Evolutionary conservation across 768 basidiomycete genomes (phyloP), one percentile per base, ranked within the genome.

Genomic region (Tubosaeta sp.): DNA sequence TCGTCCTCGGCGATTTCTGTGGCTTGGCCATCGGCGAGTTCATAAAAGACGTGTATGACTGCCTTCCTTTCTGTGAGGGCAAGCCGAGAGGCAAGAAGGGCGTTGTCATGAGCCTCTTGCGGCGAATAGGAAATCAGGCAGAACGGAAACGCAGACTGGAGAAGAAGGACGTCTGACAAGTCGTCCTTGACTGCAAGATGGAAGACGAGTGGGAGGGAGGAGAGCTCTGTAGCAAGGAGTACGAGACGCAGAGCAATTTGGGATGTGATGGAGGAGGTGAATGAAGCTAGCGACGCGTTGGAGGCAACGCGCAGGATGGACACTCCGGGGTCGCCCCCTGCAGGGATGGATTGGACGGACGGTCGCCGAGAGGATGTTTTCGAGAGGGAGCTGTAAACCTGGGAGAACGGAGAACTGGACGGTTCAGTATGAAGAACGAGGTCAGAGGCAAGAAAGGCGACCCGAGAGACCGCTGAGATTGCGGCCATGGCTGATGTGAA

Each of bases 21-120:
- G 11, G 80, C 63, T 6, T 64, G 56, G 24, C 76, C 73, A 19
- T 71, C 64, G 2, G 65, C 65, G 2, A 62, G 69, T 8, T 73
- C 62, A 59, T 87, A 83, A 69, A 93, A 96, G 13, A 79, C 83
- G 65, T 97, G 95, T 22, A 96, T 74, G n/a, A 95, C 90, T 6
- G 86, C 84, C 58, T 81, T 86, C 49, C 75, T 74, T 59, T 87
- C 82, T 7, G 76, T 67, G 32, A 77, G 77, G 0, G 95, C 90
- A 44, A 97, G 71, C 38, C 85, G 81, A 45, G 90, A 84, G 13
- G 92, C 91, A 16, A 98, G 78, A 31, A 97, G 72, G 21, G 92
- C 88, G 67, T 97, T 86, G 63, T 94, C 90, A 59, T 95, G 88
- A 4, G 93, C 90, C 62, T 93, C 80, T 64, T 92, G 87, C 3